Evolutionary conservation across 306 rosid genomes (phyloP), one percentile per base, ranked within the genome.

Genomic region (Fragaria vesca): DNA sequence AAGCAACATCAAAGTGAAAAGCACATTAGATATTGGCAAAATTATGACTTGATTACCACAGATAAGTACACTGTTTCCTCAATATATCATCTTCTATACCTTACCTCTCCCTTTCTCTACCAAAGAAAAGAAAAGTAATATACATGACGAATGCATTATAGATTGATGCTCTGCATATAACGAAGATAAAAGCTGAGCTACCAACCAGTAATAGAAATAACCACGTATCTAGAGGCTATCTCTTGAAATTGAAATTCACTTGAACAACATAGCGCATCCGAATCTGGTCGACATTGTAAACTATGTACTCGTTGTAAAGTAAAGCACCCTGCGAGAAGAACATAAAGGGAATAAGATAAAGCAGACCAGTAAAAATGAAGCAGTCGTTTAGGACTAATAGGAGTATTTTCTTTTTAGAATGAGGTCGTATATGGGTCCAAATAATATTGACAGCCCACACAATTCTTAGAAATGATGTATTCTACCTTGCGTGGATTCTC

Each of bases 271-370:
- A 95, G 43, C 96, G 91, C 99, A 95, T 95, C 84, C 83, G 83
- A 74, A 95, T 87, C 84, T 95, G 99, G 24, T 93, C 94, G 74
- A 87, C 93, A 45, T 91, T 87, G 85, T 93, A 95, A 65, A 95
- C 98, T 81, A 95, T 83, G 89, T 93, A 95, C 82, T 95, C 99
- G 46, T 93, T 95, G 87, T 93, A 93, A 78, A 85, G 42, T 46
- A 95, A 82, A 72, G 50, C 46, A 30, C 94, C 94, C 97, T 93
- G 97, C 85, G 70, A 84, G 52, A 62, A 69, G 40, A 55, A 76
- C 21, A 26, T 52, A 42, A 43, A 63, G 36, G 48, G 18, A 42
- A 20, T 12, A 2, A 72, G 30, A 28, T 34, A 24, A 5, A 46
- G 16, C 21, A 36, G 8, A 77, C 10, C 21, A 51, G 2, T 21